Base-by-base conservation (phyloP, 2,329 filamentous ascomycete genomes). In the Exophiala calicioides region DNA sequence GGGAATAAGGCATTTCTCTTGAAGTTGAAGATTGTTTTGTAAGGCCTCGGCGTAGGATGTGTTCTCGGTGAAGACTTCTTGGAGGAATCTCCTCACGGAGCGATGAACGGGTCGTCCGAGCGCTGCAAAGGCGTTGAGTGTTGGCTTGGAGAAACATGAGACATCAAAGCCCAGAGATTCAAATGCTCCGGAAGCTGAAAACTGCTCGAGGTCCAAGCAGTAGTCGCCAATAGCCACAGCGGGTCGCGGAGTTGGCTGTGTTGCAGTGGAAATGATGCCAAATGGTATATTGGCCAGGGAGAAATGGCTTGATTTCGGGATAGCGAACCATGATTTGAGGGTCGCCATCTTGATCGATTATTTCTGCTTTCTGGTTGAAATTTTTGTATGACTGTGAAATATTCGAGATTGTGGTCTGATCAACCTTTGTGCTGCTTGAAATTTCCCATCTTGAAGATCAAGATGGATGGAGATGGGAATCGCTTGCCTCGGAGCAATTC, bases 211-310 rank as follows among this genome's bases (percentile, higher is more conserved):
- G 57, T 91, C 85, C 33, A 93, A 69, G 0, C 81, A 85, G 65
- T 86, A 72, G 23, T 83, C 77, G 37, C 87, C 88, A 58, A 93
- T 85, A 7, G 86, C 86, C 50, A 87, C 70, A 10, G 85, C 87
- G 7, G 82, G 77, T 20, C 82, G 82, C 1, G 76, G 84, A 19
- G 73, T 73, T 8, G 73, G 59, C 48, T 79, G 74, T 4, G 73
- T 65, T 2, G 74, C 55, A 1, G 84, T 85, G 21, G 82, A 85
- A 62, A 93, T 87, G 70, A 93, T 82, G 60, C 88, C 88, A 61
- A 91, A 91, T 1, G 88, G 88, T 43, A 93, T 84, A 63, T 93
- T 93, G 60, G 84, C 81, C 40, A 91, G 71, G 6, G 86, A 88
- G 68, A 90, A 90, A 60, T 82, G 81, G 46, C 79, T 84, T 46